phyloP scores from a whole-genome alignment of 306 rosid genomes.

The Boehmeria nivea region DNA sequence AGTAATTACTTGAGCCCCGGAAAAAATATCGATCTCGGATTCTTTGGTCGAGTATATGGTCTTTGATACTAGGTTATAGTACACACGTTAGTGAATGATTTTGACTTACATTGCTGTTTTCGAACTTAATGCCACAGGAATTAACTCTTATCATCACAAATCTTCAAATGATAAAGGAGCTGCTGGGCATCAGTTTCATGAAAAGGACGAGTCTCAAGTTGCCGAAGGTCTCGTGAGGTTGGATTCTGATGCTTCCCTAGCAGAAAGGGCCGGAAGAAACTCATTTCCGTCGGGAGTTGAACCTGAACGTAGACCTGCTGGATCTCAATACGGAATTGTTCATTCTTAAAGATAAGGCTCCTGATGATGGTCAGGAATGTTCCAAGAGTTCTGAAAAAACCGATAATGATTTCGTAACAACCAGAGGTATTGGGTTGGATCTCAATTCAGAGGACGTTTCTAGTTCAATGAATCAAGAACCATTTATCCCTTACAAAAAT shows the following conservation, averaged over 20 bases:
- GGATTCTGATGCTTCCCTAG: slow-evolving; percentile 34
- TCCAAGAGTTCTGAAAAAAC: slow-evolving; percentile 26
- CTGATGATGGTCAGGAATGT: slow-evolving; percentile 23
- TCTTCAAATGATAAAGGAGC: slow-evolving; percentile 26
- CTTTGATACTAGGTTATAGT: too few relatives aligned
- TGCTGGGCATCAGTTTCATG: slow-evolving; percentile 26
- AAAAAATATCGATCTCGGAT: too few relatives aligned
- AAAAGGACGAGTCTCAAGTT: slow-evolving; percentile 40
- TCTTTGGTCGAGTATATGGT: too few relatives aligned
- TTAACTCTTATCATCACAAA: slow-evolving; percentile 11
- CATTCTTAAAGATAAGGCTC: slow-evolving; percentile 24
- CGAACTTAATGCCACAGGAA: slow-evolving; percentile 34
- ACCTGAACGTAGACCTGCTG: slow-evolving; percentile 19
- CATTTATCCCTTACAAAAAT: slow-evolving; percentile 32
- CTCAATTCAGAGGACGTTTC: slow-evolving; percentile 66
- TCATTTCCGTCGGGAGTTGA: slow-evolving; percentile 4
- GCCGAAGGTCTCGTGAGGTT: slow-evolving; percentile 31
- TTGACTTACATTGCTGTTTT: slow-evolving; percentile 2
- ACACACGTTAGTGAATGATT: neutral
- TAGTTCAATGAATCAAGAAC: slow-evolving; percentile 40
- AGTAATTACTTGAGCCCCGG: too few relatives aligned
- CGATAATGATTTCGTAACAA: slow-evolving; percentile 9
- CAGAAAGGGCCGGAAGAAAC: slow-evolving; percentile 28
- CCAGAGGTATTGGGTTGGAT: slow-evolving; percentile 51
- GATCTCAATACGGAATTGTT: slow-evolving; percentile 54